Base-by-base conservation (phyloP, 2,329 filamentous ascomycete species). In the Fusarium redolens region DNA sequence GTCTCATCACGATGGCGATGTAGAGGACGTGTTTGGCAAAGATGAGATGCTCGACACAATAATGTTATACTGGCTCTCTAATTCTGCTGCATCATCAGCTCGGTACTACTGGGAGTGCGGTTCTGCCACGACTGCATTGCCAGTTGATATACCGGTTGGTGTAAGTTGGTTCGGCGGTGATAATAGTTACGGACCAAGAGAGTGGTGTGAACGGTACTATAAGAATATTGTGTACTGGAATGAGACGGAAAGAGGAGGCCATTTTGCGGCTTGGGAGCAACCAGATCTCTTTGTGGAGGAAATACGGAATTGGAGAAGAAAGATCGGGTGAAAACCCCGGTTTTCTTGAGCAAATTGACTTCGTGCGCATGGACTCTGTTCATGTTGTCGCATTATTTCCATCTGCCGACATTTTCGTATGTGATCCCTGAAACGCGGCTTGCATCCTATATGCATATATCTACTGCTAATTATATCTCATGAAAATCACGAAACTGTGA, bases 1-100 rank as follows among this genome's bases (percentile, higher is more conserved):
- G 65, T 56, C 61, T 40, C 55, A 68, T 18, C 55, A 66, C 33
- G 48, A 61, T 15, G 61, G 65, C 0, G n/a, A 66, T 10, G 31
- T 68, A 4, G 65, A 68, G 37, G 18, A 31, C 0, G 40, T 68
- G 2, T 66, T 68, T 4, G 56, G 30, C 31, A 68, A 66, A 35
- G 65, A 68, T 6, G 61, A 68, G 41, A 68, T 68, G 55, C 65
- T 68, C 7, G 65, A 68, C 18, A 66, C 25, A 1, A 61, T 68
- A 22, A 66, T 56, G 65, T 15, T 68, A 18, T 68, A 66, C 38
- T 68, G 65, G 65, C 43, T 68, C 18, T 56, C 61, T 3, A 61
- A 68, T 20, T 66, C 65, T 9, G 50, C 48, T 1, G 35, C 61
- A 15, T 68, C 61, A n/a, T 68, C 61, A 30, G 65, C 61, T 35